Conservation (phyloP, 768 basidiomycete genomes). For the Termitomyces sp. region DNA sequence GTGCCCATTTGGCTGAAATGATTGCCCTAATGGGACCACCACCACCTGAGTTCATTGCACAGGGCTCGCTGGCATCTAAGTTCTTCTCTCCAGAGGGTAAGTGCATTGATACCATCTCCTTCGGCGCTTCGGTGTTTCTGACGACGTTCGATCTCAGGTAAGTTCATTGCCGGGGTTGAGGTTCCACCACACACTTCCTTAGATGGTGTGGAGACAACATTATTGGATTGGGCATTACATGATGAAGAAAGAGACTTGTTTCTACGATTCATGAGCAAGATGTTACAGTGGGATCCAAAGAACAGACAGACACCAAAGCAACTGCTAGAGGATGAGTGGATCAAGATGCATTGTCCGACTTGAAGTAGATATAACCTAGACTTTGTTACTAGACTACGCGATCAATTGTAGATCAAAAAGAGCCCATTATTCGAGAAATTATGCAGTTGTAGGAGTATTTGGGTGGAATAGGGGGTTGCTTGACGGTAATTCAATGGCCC, state of each 20-base stretch:
- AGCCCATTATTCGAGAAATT: too few species aligned
- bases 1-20: constrained; percentile 4
- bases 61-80: background rate
- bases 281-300: constrained; percentile 8
- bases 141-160: background rate
- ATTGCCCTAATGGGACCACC: constrained; percentile 2
- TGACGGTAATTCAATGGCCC: too few species aligned
- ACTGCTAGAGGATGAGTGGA: background rate
- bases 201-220: background rate
- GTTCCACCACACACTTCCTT: background rate
- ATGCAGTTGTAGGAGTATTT: too few species aligned
- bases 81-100: background rate
- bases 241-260: constrained; percentile 5
- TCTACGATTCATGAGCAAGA: constrained; percentile 5
- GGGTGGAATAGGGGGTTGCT: too few species aligned
- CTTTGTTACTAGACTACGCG: background rate
- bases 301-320: constrained; percentile 1
- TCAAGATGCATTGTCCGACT: background rate
- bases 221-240: background rate
- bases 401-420: too few species aligned
- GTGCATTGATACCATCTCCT: background rate
- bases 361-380: background rate
- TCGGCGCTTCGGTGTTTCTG: background rate
- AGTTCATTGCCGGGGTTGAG: background rate
- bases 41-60: constrained; percentile 1